A percentile compares a stretch with the other conserved stretches of the same genome.
Evolutionary conservation across 2,329 filamentous ascomycete genomes (phyloP).

Genomic region (Sclerotinia sclerotiorum): DNA sequence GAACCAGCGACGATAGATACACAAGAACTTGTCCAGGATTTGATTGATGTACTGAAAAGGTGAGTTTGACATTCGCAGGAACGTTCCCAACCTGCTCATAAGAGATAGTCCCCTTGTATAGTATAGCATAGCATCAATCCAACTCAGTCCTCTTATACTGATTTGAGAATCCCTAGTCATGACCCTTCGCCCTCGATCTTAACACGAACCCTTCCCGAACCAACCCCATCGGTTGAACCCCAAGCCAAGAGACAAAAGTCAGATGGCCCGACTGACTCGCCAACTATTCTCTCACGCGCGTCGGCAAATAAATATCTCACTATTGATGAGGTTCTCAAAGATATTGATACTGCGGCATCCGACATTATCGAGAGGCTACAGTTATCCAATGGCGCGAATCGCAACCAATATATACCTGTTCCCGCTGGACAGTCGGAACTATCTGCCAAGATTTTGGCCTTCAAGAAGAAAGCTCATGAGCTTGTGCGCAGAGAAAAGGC

Average conservation of each 20-base stretch:
- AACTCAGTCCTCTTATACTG: conserved; percentile 25
- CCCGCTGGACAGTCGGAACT: conserved; percentile 32
- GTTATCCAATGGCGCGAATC: conserved; percentile 38
- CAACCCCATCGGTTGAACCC: conserved; percentile 50
- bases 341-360: conserved; percentile 52
- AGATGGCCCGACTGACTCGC: conserved; percentile 46
- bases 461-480: conserved; percentile 62
- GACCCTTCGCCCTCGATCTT: conserved; percentile 57
- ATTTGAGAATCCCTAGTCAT: conserved; percentile 46
- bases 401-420: conserved; percentile 33
- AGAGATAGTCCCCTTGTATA: conserved; percentile 12
- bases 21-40: conserved; percentile 44
- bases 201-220: conserved; percentile 51
- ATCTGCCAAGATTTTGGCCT: conserved; percentile 41
- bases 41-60: conserved; percentile 47
- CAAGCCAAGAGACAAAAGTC: conserved; percentile 62
- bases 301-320: conserved; percentile 53
- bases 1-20: conserved; percentile 37
- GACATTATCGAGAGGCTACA: conserved; percentile 52
- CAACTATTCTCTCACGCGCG: conserved; percentile 44
- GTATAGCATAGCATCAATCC: conserved; percentile 21
- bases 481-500: conserved; percentile 62
- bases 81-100: not conserved
- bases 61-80: conserved; percentile 38
- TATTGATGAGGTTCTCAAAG: conserved; percentile 64